A percentile compares a stretch with the other conserved stretches of the same genome.
Evolutionary conservation across 345 rosid species (phyloP).

Genomic region (Mercurialis annua): DNA sequence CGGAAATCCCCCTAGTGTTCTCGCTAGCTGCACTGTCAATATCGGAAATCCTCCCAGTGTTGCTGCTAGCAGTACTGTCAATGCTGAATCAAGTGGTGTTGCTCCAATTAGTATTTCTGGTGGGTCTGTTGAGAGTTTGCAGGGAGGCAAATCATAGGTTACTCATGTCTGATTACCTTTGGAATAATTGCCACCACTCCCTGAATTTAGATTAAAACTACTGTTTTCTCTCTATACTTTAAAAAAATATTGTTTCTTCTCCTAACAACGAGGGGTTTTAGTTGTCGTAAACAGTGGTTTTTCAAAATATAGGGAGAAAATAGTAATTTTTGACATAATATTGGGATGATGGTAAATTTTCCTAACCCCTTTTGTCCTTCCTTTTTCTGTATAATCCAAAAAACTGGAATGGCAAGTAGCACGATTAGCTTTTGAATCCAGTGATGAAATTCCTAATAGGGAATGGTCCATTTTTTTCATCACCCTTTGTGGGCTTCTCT

Average conservation of each 20-base stretch:
- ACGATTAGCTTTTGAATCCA: background rate
- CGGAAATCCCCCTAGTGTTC: constrained; percentile 14
- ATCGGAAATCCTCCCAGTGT: constrained; percentile 14
- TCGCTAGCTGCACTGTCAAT: constrained; percentile 4
- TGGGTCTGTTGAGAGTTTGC: constrained; percentile 10
- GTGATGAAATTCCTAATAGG: background rate
- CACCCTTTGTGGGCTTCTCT: background rate
- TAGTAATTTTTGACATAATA: no score
- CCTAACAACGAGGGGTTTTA: no score
- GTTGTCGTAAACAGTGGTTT: no score
- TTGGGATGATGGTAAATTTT: no score
- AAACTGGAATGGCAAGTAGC: background rate
- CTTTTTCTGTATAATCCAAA: no score
- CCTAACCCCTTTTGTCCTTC: no score
- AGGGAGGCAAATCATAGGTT: constrained; percentile 10
- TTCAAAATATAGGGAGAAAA: no score
- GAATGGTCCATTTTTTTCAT: background rate
- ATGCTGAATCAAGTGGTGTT: background rate
- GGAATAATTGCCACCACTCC: no score
- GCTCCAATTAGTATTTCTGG: constrained; percentile 15
- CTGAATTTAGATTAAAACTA: no score
- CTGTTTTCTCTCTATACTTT: background rate
- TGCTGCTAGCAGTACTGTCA: constrained; percentile 4
- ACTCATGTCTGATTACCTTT: background rate
- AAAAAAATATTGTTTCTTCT: background rate